A percentile compares a stretch with the other conserved stretches of the same genome.
phyloP scores from a whole-genome alignment of 2,329 filamentous ascomycete species.

The Cladophialophora immunda region DNA sequence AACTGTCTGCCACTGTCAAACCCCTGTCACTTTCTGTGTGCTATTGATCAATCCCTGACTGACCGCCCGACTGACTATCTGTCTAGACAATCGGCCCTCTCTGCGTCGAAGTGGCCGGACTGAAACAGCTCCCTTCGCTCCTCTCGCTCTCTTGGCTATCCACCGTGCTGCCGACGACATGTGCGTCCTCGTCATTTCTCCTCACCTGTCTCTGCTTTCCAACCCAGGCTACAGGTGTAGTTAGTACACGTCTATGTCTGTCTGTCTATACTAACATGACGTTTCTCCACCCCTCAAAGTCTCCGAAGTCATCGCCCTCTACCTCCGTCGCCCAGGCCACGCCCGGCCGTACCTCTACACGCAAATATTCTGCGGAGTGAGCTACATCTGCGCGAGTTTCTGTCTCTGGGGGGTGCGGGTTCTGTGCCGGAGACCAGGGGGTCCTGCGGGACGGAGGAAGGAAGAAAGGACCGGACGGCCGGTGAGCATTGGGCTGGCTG shows the following conservation, averaged over 20 bases:
- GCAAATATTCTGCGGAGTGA: conserved; percentile 59
- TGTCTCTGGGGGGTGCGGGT: conserved; percentile 25
- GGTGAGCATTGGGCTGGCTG: not conserved
- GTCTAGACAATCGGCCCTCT: conserved; percentile 41
- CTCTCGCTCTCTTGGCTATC: conserved; percentile 42
- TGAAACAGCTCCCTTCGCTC: conserved; percentile 39
- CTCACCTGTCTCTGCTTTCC: too few species aligned
- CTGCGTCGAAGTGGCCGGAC: conserved; percentile 42
- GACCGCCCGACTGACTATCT: too few species aligned
- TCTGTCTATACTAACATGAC: too few species aligned
- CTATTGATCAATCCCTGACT: too few species aligned
- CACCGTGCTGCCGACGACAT: conserved; percentile 54
- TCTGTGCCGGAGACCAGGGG: too few species aligned
- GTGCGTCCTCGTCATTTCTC: conserved; percentile 48
- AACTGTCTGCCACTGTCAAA: too few species aligned
- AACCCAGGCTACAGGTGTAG: too few species aligned
- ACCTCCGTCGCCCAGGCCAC: conserved; percentile 56
- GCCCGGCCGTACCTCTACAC: conserved; percentile 57
- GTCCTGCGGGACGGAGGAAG: too few species aligned
- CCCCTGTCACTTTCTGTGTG: too few species aligned
- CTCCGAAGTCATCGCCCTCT: conserved; percentile 61
- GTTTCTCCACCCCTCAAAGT: too few species aligned
- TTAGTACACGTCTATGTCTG: too few species aligned
- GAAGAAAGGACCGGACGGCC: not conserved
- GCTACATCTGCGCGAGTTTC: conserved; percentile 39